A percentile compares a stretch with the other conserved stretches of the same genome.
Conservation (phyloP, 345 rosid species). For the Corchorus olitorius region DNA sequence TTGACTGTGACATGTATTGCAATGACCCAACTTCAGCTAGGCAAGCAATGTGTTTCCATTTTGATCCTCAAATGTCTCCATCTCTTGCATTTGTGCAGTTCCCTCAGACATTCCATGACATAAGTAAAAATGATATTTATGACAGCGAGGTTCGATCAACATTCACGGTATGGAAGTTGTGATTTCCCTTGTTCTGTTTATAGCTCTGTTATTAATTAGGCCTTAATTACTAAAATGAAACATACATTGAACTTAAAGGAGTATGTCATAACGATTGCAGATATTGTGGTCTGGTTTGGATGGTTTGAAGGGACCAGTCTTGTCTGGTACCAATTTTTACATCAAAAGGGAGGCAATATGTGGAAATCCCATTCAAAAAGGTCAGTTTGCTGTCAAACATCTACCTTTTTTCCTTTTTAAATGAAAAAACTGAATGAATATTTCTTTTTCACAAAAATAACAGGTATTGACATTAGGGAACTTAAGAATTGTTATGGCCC, state of each 20-base stretch:
- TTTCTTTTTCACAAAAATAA: background rate
- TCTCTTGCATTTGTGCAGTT: constrained; percentile 49
- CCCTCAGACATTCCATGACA: constrained; percentile 45
- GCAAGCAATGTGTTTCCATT: constrained; percentile 52
- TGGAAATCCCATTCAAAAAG: background rate
- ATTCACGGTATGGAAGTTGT: constrained; percentile 33
- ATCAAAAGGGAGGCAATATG: constrained; percentile 39
- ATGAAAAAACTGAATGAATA: too few relatives aligned
- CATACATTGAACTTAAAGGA: background rate
- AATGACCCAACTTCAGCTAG: constrained; percentile 50
- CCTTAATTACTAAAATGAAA: background rate
- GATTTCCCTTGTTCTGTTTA: background rate
- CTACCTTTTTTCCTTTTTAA: background rate
- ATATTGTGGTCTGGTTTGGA: constrained; percentile 29
- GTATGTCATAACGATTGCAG: too few relatives aligned
- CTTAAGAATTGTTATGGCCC: constrained; percentile 28
- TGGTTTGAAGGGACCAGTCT: constrained; percentile 41
- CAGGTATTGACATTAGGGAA: constrained; percentile 19
- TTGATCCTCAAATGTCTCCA: constrained; percentile 37
- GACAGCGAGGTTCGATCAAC: constrained; percentile 33
- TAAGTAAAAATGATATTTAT: constrained; percentile 51
- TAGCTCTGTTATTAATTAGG: background rate
- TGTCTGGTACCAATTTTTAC: constrained; percentile 50
- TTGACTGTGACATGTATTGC: constrained; percentile 59
- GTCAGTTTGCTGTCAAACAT: background rate